A percentile compares a stretch with the other conserved stretches of the same genome.
These are phyloP conservation scores for Ambrosiella cleistominuta DNA, from an alignment of 2,329 filamentous ascomycete species.

Conservation along the genomic window DNA sequence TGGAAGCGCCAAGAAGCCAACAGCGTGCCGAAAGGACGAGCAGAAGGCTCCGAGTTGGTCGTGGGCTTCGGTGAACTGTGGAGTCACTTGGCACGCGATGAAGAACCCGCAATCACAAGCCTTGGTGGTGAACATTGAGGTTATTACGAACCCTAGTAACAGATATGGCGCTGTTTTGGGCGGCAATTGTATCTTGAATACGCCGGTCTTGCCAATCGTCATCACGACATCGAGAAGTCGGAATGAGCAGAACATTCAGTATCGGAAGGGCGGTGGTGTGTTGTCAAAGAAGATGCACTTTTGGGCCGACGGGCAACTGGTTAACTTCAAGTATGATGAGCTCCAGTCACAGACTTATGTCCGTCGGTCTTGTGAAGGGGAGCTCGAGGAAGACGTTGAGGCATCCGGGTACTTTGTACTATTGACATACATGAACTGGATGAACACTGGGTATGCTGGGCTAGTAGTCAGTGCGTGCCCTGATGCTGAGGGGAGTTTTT, in stretches of 20 bases:
- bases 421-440: constrained; percentile 13
- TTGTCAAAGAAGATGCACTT: constrained; percentile 12
- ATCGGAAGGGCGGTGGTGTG: constrained; percentile 11
- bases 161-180: constrained; percentile 9
- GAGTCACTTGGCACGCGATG: constrained; percentile 13
- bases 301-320: constrained; percentile 11
- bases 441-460: constrained; percentile 11
- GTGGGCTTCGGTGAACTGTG: constrained; percentile 11
- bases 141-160: constrained; percentile 2
- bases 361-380: background rate
- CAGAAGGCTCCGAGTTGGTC: constrained; percentile 12
- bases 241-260: constrained; percentile 10
- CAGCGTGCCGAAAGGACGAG: constrained; percentile 5
- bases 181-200: constrained; percentile 12
- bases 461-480: constrained; percentile 11
- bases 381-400: constrained; percentile 11
- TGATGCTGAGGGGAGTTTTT: constrained; percentile 8
- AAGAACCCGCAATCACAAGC: constrained; percentile 12
- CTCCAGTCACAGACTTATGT: constrained; percentile 11
- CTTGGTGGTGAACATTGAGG: constrained; percentile 12
- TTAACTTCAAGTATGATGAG: constrained; percentile 12
- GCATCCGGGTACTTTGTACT: constrained; percentile 11
- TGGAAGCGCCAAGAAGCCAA: constrained; percentile 7
- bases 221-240: constrained; percentile 8
- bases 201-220: constrained; percentile 10